phyloP scores from a whole-genome alignment of 2,329 filamentous ascomycete genomes.

The Colletotrichum agaves region DNA sequence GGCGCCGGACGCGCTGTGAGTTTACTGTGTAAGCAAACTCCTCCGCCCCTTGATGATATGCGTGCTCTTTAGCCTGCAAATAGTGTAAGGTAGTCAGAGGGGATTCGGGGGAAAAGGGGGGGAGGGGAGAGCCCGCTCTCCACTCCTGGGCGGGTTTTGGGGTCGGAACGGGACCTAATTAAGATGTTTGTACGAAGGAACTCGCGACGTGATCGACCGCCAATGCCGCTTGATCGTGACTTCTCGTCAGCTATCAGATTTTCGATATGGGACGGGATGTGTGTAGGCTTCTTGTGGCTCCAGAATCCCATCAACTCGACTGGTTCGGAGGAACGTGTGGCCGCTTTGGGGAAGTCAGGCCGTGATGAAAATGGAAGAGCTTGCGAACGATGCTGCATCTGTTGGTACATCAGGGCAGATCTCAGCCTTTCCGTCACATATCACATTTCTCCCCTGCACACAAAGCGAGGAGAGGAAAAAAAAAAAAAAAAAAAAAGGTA shows the following conservation, averaged over 20 bases:
- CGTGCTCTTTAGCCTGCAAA: neutral
- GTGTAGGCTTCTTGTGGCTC: conserved; percentile 8
- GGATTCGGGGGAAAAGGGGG: too few relatives aligned
- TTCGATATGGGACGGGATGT: conserved; percentile 9
- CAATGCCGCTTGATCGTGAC: conserved; percentile 35
- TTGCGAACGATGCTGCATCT: conserved; percentile 34
- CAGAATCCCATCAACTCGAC: conserved; percentile 4
- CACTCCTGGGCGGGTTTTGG: neutral
- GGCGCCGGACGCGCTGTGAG: conserved; percentile 6
- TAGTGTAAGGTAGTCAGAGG: neutral
- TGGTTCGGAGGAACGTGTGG: conserved; percentile 21
- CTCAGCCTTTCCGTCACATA: conserved; percentile 28
- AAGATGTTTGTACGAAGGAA: conserved; percentile 11
- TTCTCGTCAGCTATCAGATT: conserved; percentile 31
- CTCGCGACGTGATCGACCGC: conserved; percentile 28
- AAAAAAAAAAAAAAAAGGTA: conserved; percentile 18
- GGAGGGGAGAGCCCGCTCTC: neutral
- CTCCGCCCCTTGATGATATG: conserved; percentile 12
- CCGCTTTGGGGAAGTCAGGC: conserved; percentile 31
- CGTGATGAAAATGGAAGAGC: conserved; percentile 37
- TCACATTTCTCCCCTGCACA: conserved; percentile 22
- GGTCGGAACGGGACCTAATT: conserved; percentile 1
- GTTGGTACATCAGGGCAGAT: conserved; percentile 24
- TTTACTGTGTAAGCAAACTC: neutral
- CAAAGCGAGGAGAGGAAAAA: conserved; percentile 14